phyloP scores from a whole-genome alignment of 2,329 filamentous ascomycete genomes.

The Fusarium nisikadoi region DNA sequence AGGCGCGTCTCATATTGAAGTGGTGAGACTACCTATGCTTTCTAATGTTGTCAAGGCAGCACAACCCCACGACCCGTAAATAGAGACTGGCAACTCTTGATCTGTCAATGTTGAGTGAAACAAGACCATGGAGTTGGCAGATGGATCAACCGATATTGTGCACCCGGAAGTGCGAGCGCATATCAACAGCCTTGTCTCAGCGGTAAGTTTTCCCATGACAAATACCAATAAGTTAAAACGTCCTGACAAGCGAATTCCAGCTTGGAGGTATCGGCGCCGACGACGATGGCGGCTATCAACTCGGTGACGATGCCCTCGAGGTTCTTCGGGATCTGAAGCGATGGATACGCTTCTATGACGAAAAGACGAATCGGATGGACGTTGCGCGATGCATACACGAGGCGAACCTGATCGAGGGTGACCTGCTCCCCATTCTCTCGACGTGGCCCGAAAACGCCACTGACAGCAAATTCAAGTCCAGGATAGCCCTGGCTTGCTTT shows the following conservation, averaged over 20 bases:
- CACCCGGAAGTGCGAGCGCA: constrained; percentile 94
- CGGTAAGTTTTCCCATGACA: constrained; percentile 66
- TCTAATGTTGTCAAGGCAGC: constrained; percentile 30
- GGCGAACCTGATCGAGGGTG: constrained; percentile 89
- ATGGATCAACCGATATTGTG: constrained; percentile 70
- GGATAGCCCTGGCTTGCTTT: constrained; percentile 84
- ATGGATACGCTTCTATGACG: constrained; percentile 95
- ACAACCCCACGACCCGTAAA: constrained; percentile 36
- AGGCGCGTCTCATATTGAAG: constrained; percentile 24
- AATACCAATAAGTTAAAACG: not conserved
- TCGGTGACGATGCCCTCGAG: constrained; percentile 92
- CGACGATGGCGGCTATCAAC: constrained; percentile 83
- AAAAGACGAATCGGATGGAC: constrained; percentile 92
- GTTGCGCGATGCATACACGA: constrained; percentile 93
- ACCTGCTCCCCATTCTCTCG: constrained; percentile 89
- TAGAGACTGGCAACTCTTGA: constrained; percentile 13
- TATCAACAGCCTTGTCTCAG: constrained; percentile 92
- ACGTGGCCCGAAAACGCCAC: constrained; percentile 79
- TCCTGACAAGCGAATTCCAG: constrained; percentile 57
- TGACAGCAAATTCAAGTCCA: constrained; percentile 79
- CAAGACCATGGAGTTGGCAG: constrained; percentile 63
- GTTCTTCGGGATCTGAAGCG: constrained; percentile 92
- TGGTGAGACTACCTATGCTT: constrained; percentile 25
- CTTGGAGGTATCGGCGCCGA: constrained; percentile 85
- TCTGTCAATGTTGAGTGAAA: constrained; percentile 18